Base-by-base conservation (phyloP, 2,329 filamentous ascomycete species). In the Colletotrichum musicola region DNA sequence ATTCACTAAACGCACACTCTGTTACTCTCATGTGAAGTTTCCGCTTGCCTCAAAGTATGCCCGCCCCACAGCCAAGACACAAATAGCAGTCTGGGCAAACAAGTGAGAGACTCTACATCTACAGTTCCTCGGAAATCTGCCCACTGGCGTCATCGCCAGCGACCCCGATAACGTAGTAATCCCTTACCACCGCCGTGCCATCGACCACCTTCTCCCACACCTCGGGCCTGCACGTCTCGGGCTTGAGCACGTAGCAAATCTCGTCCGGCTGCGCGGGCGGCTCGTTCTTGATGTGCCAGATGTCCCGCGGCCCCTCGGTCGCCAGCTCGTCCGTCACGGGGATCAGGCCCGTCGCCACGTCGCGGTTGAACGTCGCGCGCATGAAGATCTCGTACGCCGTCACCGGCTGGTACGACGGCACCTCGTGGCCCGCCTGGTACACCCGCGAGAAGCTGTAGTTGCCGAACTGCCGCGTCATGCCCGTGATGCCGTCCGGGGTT, bases 401-500 rank as follows among this genome's bases (percentile, higher is more conserved):
- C 59, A 82, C 76, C 25, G 85, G 86, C 75, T 88, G 85, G 72
- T 85, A 85, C 30, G 81, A 81, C 0, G 85, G 84, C 13, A 87
- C 81, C 75, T 87, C 83, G 73, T 89, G 88, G 1, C 88, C 87
- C 10, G 87, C 82, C 73, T 89, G 81, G 73, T 86, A 89, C 4
- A 90, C 83, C 0, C 88, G 82, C 40, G 85, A 84, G 77, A 90
- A 90, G 12, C 85, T 87, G 70, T 89, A 84, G 73, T 93, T 93
- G 14, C 90, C 91, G 72, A 87, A 88, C 75, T 93, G 90, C 1
- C 91, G 85, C 0, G 92, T 91, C 71, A 88, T 86, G 1, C 92
- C 92, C n/a, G 85, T 89, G 74, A 88, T 85, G 78, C 89, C 89
- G 6, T 85, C 82, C 73, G 91, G 89, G 16, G 90, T 86, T 12